Percentiles rank a stretch among this genome's conserved stretches.
These are phyloP conservation scores for Aplosporella prunicola DNA, from an alignment of 2,329 filamentous ascomycete species.

Conservation along the genomic window DNA sequence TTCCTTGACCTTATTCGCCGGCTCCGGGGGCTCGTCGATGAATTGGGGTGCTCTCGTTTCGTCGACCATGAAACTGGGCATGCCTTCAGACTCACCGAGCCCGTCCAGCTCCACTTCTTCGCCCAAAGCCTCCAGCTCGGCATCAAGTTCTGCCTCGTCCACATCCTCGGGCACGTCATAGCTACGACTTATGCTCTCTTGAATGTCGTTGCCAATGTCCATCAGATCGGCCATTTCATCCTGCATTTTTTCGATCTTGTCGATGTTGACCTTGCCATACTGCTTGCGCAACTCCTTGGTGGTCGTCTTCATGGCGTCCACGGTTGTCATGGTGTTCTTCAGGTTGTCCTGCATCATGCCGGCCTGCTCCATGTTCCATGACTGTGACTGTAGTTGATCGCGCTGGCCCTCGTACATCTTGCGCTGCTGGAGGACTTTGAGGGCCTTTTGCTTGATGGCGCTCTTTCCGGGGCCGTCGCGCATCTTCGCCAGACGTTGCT, in stretches of 20 bases:
- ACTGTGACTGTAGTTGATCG: constrained; percentile 86
- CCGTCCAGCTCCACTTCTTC: constrained; percentile 87
- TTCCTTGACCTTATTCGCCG: constrained; percentile 67
- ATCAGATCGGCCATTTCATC: constrained; percentile 98
- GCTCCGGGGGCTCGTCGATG: constrained; percentile 78
- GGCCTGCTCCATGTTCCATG: constrained; percentile 99
- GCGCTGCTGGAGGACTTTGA: constrained; percentile 85
- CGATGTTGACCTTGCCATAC: constrained; percentile 94
- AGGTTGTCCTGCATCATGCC: constrained; percentile 98
- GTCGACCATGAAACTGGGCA: constrained; percentile 84
- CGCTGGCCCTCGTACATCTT: constrained; percentile 92
- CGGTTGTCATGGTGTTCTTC: constrained; percentile 96
- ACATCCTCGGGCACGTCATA: constrained; percentile 97
- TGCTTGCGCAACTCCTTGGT: constrained; percentile 88
- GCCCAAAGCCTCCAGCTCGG: constrained; percentile 87
- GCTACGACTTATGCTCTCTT: constrained; percentile 81
- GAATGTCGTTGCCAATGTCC: constrained; percentile 96
- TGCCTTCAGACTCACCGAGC: constrained; percentile 47
- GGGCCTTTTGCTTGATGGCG: constrained; percentile 85
- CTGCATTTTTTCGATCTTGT: constrained; percentile 95
- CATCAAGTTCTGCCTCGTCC: constrained; percentile 91
- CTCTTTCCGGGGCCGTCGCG: constrained; percentile 90
- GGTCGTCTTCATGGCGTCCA: constrained; percentile 94
- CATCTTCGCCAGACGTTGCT: constrained; percentile 81
- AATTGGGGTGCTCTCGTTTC: constrained; percentile 76